Percentiles rank a stretch among this genome's conserved stretches.
Evolutionary conservation across 2,329 filamentous ascomycete species (phyloP).

Genomic region (Aspergillus fumigatus): DNA sequence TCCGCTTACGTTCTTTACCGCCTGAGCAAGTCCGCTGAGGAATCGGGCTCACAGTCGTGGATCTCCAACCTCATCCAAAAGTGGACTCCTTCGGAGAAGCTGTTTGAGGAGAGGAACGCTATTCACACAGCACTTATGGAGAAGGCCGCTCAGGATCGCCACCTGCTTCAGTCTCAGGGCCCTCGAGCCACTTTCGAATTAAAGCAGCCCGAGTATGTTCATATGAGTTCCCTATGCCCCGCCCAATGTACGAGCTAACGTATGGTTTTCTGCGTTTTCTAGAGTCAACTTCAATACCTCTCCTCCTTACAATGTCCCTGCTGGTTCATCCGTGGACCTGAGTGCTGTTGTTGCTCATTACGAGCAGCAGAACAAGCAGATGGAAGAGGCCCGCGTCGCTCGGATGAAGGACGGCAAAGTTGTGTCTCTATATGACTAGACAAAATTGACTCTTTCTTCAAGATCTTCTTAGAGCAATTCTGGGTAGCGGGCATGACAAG

Average conservation of each 20-base stretch:
- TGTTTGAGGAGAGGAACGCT: constrained; percentile 54
- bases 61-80: constrained; percentile 49
- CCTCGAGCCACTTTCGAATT: constrained; percentile 48
- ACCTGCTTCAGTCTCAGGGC: constrained; percentile 51
- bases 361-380: constrained; percentile 52
- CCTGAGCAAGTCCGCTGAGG: constrained; percentile 34
- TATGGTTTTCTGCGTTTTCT: constrained; percentile 5
- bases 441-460: constrained; percentile 15
- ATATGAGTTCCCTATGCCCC: background rate
- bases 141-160: constrained; percentile 59
- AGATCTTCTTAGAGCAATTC: constrained; percentile 16
- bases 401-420: constrained; percentile 43
- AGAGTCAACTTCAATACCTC: constrained; percentile 58
- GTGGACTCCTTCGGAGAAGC: constrained; percentile 51
- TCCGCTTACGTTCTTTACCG: constrained; percentile 41
- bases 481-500: constrained; percentile 18
- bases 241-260: constrained; percentile 2
- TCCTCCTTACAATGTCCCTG: constrained; percentile 60
- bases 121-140: constrained; percentile 58
- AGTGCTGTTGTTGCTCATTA: constrained; percentile 60
- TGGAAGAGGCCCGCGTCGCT: constrained; percentile 52
- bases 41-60: constrained; percentile 36
- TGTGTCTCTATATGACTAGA: constrained; percentile 41
- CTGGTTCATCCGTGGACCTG: constrained; percentile 57
- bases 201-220: constrained; percentile 61